Conservation (phyloP, 2,329 filamentous ascomycete genomes). For the Incumbomyces delicatus region DNA sequence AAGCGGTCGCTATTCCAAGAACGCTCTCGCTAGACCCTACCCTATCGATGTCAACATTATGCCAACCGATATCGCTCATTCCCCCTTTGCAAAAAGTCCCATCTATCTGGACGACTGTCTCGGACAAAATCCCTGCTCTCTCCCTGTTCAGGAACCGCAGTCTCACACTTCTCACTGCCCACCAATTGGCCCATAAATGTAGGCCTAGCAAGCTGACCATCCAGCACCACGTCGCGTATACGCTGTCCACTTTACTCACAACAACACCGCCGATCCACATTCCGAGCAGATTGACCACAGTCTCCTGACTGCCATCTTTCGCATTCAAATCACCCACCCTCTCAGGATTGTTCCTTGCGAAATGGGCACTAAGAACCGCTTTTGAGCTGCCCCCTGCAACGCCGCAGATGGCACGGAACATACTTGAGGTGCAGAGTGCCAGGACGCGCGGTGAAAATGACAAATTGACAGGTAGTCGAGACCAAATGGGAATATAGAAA, state of each 20-base stretch:
- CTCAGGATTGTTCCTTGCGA: slow-evolving; percentile 60
- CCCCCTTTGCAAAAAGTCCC: slow-evolving; percentile 10
- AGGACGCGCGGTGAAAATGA: background rate
- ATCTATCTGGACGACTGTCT: slow-evolving; percentile 12
- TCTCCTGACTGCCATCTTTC: slow-evolving; percentile 93
- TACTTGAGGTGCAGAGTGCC: slow-evolving; percentile 50
- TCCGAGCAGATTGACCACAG: slow-evolving; percentile 76
- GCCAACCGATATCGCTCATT: slow-evolving; percentile 2
- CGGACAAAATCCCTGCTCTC: slow-evolving; percentile 67
- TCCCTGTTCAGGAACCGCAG: slow-evolving; percentile 81
- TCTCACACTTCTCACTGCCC: slow-evolving; percentile 71
- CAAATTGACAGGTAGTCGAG: background rate
- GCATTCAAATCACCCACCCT: slow-evolving; percentile 92
- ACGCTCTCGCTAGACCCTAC: slow-evolving; percentile 12
- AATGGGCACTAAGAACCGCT: slow-evolving; percentile 83
- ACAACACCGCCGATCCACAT: slow-evolving; percentile 76
- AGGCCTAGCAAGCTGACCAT: slow-evolving; percentile 62
- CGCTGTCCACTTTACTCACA: slow-evolving; percentile 63
- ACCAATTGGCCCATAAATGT: slow-evolving; percentile 78
- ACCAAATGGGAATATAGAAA: slow-evolving; percentile 25
- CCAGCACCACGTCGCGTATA: slow-evolving; percentile 60
- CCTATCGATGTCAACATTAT: slow-evolving; percentile 4
- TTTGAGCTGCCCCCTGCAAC: slow-evolving; percentile 86
- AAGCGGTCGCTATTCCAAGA: slow-evolving; percentile 1
- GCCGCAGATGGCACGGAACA: slow-evolving; percentile 65